Evolutionary conservation across 495 filamentous ascomycete species (phyloP), one percentile per base, ranked within the genome.

Genomic region (Hypoxylon lienhwacheense): DNA sequence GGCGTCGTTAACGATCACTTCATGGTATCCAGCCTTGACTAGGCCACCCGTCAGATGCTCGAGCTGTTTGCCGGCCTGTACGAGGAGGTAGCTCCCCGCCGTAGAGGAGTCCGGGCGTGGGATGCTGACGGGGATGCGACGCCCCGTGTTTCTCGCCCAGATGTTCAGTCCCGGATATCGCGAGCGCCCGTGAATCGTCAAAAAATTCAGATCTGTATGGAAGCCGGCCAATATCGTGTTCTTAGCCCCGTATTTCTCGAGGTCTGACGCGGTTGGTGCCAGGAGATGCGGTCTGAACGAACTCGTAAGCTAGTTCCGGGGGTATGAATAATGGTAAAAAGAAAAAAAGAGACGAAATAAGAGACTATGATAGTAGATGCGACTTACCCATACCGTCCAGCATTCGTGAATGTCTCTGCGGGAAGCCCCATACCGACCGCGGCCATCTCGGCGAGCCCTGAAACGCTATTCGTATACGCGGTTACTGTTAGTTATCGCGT

Each of bases 171-270:
- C 76, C 2, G 76, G 75, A 42, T 79, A 79, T 29, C 76, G 74
- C 28, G 74, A 77, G 54, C 76, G 76, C 28, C 76, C 76, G 69
- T 79, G 76, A 65, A 79, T 79, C 55, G 76, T 79, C 11, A 79
- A 66, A 70, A 79, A 79, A 66, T 79, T 79, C 24, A 79, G 73
- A 55, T 79, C 76, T 7, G 75, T 77, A 61, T 79, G 76, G 66
- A 79, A 79, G 19, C 76, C 76, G 6, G 76, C 76, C 6, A 79
- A 67, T 66, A 79, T 79, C 28, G 75, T 79, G 65, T 77, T 69
- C 37, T 70, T 70, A 7, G 55, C n/a, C 25, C 72, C 70, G 64
- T 76, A 78, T 34, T 70, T 76, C 5, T 39, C 3, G n/a, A 79
- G 70, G 59, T 79, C 74, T 0, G 74, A 77, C 3, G 76, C 76